A percentile compares a stretch with the other conserved stretches of the same genome.
These are phyloP conservation scores for Scytalidium lignicola DNA, from an alignment of 2,329 filamentous ascomycete species.

Conservation along the genomic window DNA sequence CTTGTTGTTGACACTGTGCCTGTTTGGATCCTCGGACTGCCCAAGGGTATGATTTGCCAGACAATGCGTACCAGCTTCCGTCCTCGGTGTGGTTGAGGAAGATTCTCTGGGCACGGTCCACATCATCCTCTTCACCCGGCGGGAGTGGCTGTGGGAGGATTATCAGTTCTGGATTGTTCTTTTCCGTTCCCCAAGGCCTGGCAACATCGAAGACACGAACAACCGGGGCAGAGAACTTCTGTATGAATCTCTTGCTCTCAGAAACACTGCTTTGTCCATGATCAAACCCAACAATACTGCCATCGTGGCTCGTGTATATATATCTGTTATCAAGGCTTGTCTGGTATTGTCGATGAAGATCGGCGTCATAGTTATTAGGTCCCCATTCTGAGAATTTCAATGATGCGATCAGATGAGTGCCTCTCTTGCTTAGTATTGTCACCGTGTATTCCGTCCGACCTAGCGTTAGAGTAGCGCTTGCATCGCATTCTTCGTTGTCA, in stretches of 20 bases:
- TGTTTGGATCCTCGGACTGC: conserved; percentile 63
- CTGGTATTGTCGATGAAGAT: conserved; percentile 79
- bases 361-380: conserved; percentile 84
- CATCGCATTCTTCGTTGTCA: conserved; percentile 70
- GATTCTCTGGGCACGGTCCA: conserved; percentile 58
- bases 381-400: conserved; percentile 93
- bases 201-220: conserved; percentile 86
- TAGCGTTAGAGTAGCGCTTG: conserved; percentile 73
- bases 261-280: conserved; percentile 40
- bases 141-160: conserved; percentile 81
- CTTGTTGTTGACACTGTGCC: conserved; percentile 48
- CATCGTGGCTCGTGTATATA: conserved; percentile 81
- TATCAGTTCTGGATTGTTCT: conserved; percentile 69
- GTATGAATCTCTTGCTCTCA: conserved; percentile 48
- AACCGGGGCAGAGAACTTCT: conserved; percentile 70
- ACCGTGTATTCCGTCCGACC: conserved; percentile 88
- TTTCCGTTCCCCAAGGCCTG: conserved; percentile 62
- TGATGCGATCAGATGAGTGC: conserved; percentile 74
- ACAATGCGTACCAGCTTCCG: conserved; percentile 94
- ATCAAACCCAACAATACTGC: conserved; percentile 76
- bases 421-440: conserved; percentile 70
- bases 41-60: conserved; percentile 77
- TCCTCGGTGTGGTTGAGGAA: conserved; percentile 81
- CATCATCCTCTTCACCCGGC: conserved; percentile 43
- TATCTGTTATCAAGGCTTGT: conserved; percentile 81